These are phyloP conservation scores for Ascocoryne sarcoides DNA, from an alignment of 2,329 filamentous ascomycete species.

Conservation along the genomic window DNA sequence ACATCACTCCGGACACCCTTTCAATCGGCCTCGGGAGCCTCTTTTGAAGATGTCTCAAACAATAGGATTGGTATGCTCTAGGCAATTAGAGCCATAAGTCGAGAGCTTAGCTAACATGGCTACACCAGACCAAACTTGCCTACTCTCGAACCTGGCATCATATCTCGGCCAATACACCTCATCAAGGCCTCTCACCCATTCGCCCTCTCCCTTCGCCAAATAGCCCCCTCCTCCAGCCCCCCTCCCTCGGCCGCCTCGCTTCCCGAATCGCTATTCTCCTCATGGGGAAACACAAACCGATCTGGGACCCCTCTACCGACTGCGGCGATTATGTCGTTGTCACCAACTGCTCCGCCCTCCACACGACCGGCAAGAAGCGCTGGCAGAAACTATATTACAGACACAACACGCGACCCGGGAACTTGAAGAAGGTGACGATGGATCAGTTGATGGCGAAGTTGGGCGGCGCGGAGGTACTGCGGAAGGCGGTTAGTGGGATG, in stretches of 20 bases:
- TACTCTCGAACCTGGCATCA: slow-evolving; percentile 96
- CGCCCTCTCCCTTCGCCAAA: slow-evolving; percentile 29
- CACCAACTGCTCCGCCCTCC: slow-evolving; percentile 76
- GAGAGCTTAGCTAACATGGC: slow-evolving; percentile 7
- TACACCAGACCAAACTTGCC: slow-evolving; percentile 74
- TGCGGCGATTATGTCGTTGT: slow-evolving; percentile 99
- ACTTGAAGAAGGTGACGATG: slow-evolving; percentile 83
- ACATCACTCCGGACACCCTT: no score
- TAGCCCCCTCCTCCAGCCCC: slow-evolving; percentile 46
- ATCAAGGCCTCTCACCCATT: slow-evolving; percentile 47
- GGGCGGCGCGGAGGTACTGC: slow-evolving; percentile 83
- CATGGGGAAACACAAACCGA: slow-evolving; percentile 99
- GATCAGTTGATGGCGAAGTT: slow-evolving; percentile 89
- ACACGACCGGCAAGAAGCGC: slow-evolving; percentile 85
- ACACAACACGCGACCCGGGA: slow-evolving; percentile 84
- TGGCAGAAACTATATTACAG: slow-evolving; percentile 94
- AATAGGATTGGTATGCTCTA: slow-evolving; percentile 56
- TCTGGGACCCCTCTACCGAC: slow-evolving; percentile 93
- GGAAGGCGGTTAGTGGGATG: slow-evolving; percentile 93
- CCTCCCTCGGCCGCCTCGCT: slow-evolving; percentile 82
- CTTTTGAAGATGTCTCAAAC: slow-evolving; percentile 64
- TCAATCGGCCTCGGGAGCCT: slow-evolving; percentile 19
- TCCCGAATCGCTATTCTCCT: slow-evolving; percentile 77
- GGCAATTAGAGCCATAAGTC: no score
- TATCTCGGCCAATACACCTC: slow-evolving; percentile 60